These are phyloP conservation scores for Acacia acuminata DNA, from an alignment of 306 rosid species.

Conservation along the genomic window DNA sequence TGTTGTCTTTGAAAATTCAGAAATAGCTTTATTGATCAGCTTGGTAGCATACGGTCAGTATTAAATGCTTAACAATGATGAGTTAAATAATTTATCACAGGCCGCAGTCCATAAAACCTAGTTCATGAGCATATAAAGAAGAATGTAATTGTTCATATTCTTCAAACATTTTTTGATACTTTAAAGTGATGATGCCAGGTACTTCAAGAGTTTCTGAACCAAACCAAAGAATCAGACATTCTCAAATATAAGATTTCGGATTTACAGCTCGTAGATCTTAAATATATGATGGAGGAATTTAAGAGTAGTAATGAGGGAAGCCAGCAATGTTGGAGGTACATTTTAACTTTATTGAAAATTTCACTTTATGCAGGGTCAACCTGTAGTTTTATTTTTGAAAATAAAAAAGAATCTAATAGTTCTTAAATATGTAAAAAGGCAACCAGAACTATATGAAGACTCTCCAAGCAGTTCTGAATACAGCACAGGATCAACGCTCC, in stretches of 20 bases:
- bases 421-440: slow-evolving; percentile 46
- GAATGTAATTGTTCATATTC: neutral
- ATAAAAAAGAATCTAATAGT: slow-evolving; percentile 19
- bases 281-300: slow-evolving; percentile 59
- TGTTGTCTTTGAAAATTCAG: slow-evolving; percentile 8
- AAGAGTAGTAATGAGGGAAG: slow-evolving; percentile 53
- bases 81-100: neutral
- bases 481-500: slow-evolving; percentile 79
- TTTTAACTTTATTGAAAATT: slow-evolving; percentile 7
- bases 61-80: neutral
- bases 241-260: slow-evolving; percentile 47
- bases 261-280: slow-evolving; percentile 64
- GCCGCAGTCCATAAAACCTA: neutral
- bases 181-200: slow-evolving; percentile 48
- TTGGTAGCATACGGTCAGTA: slow-evolving; percentile 5
- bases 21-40: neutral
- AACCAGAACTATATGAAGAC: slow-evolving; percentile 61
- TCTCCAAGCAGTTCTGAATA: slow-evolving; percentile 85
- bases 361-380: slow-evolving; percentile 20
- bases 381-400: neutral
- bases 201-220: slow-evolving; percentile 79
- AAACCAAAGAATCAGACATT: slow-evolving; percentile 60
- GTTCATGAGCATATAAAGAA: slow-evolving; percentile 14
- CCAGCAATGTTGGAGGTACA: slow-evolving; percentile 59
- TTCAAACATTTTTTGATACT: slow-evolving; percentile 26